A percentile compares a stretch with the other conserved stretches of the same genome.
phyloP scores from a whole-genome alignment of 2,329 filamentous ascomycete genomes.

The Claviceps sp. region DNA sequence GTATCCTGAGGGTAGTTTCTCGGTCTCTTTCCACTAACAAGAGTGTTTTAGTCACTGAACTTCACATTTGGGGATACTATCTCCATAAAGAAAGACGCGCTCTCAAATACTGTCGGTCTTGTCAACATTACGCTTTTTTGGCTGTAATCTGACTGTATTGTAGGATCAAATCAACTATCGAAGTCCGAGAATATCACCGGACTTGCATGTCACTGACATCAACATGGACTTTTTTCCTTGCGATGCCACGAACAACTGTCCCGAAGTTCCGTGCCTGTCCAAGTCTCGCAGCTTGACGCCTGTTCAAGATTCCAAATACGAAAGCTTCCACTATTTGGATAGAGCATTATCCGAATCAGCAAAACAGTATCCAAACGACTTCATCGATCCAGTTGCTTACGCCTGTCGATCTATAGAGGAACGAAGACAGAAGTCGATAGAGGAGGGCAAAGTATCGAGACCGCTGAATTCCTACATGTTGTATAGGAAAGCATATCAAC shows the following conservation, averaged over 20 bases:
- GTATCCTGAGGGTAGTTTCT: neutral
- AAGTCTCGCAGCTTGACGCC: neutral
- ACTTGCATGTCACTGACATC: neutral
- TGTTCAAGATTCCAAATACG: neutral
- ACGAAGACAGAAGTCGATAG: constrained; percentile 2
- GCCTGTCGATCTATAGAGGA: constrained; percentile 4
- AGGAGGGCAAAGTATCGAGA: constrained; percentile 43
- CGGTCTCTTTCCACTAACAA: neutral
- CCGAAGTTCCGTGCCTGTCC: neutral
- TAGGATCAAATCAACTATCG: neutral
- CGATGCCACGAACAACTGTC: neutral
- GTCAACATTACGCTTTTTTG: neutral
- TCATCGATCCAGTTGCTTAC: constrained; percentile 3
- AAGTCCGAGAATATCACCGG: neutral
- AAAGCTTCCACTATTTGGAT: neutral
- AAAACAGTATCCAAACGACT: neutral
- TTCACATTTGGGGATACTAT: neutral
- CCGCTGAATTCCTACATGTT: constrained; percentile 99
- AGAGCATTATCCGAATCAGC: constrained; percentile 6
- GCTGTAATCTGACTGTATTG: neutral
- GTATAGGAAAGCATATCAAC: constrained; percentile 85
- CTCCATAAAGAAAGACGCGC: neutral
- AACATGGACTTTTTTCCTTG: neutral
- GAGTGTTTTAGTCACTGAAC: neutral
- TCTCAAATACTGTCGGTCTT: neutral